Evolutionary conservation across 2,329 filamentous ascomycete species (phyloP).

Genomic region (Colletotrichum sp.): DNA sequence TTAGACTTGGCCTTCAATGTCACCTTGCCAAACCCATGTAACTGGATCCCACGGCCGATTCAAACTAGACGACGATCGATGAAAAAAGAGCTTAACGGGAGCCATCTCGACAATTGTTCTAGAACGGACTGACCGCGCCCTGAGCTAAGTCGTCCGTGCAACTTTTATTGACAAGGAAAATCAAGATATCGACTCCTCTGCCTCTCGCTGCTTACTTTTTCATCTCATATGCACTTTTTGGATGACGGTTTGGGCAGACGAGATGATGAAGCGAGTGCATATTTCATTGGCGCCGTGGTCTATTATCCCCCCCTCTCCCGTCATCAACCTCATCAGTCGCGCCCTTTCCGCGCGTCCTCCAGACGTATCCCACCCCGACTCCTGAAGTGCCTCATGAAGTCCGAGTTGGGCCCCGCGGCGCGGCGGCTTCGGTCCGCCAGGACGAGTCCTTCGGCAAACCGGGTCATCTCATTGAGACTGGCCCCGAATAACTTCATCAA

Average conservation of each 20-base stretch:
- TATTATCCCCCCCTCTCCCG: neutral
- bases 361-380: slow-evolving; percentile 17
- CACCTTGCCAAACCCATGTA: slow-evolving; percentile 6
- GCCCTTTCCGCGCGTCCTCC: slow-evolving; percentile 5
- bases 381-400: slow-evolving; percentile 18
- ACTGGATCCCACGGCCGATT: neutral
- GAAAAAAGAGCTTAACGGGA: neutral
- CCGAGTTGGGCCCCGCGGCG: slow-evolving; percentile 12
- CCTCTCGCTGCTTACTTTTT: neutral
- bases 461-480: slow-evolving; percentile 14
- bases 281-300: neutral
- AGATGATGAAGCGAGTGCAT: neutral
- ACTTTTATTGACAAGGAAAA: neutral
- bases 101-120: neutral
- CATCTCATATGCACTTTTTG: neutral
- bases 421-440: slow-evolving; percentile 11
- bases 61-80: slow-evolving; percentile 11
- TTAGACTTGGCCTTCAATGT: neutral
- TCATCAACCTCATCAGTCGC: neutral
- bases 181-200: neutral
- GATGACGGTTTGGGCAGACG: neutral
- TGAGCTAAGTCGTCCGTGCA: neutral
- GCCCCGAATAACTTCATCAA: slow-evolving; percentile 21
- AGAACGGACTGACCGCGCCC: neutral
- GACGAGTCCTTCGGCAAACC: slow-evolving; percentile 15